A percentile compares a stretch with the other conserved stretches of the same genome.
These are phyloP conservation scores for Vigna radiata DNA, from an alignment of 306 rosid species.

Conservation along the genomic window DNA sequence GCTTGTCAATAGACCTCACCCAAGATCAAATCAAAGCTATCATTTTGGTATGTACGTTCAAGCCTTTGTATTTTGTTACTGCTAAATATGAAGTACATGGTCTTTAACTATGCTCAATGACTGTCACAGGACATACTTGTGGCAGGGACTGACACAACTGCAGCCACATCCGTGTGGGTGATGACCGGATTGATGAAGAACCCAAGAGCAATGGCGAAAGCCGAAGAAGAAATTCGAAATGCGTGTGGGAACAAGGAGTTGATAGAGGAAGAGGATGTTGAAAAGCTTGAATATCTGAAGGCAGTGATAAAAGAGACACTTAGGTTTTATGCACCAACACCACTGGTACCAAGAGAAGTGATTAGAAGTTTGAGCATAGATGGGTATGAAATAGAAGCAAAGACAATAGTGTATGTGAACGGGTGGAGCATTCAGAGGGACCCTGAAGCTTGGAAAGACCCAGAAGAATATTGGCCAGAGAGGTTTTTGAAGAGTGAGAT, in stretches of 20 bases:
- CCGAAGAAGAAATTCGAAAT: conserved; percentile 25
- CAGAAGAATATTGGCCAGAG: neutral
- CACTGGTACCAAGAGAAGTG: conserved; percentile 19
- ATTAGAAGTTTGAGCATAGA: neutral
- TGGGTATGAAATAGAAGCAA: conserved; percentile 23
- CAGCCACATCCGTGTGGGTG: conserved; percentile 20
- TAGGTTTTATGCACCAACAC: neutral
- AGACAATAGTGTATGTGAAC: conserved; percentile 24
- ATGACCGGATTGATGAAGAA: conserved; percentile 21
- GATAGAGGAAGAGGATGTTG: conserved; percentile 20
- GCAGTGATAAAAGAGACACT: conserved; percentile 37
- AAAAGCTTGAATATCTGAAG: conserved; percentile 1
- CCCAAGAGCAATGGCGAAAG: conserved; percentile 28
- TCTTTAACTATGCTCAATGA: too few species aligned
- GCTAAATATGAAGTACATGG: too few species aligned
- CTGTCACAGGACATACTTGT: conserved; percentile 6
- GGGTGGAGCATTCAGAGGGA: conserved; percentile 1
- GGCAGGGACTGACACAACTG: conserved; percentile 23
- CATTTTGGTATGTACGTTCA: neutral
- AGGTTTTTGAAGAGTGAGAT: neutral
- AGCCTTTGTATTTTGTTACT: neutral
- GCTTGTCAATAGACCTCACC: conserved; percentile 11
- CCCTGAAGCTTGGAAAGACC: neutral
- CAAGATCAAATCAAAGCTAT: conserved; percentile 33
- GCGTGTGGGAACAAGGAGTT: neutral